Conservation (phyloP, 2,329 filamentous ascomycete species). For the Aureobasidium musti region DNA sequence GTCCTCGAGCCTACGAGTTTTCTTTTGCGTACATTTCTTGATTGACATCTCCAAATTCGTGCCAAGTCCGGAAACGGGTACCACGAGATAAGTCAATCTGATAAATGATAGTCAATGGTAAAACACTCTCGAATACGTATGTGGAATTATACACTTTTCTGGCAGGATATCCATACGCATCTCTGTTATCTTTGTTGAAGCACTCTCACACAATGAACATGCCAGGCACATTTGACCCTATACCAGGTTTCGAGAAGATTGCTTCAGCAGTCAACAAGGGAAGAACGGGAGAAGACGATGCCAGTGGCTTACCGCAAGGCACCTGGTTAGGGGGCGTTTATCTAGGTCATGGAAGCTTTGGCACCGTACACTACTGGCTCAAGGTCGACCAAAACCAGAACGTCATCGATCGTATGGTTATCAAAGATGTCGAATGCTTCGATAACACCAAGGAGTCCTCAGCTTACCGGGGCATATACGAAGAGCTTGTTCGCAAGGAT, state of each 20-base stretch:
- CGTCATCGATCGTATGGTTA: conserved; percentile 1
- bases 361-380: not conserved
- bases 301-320: not conserved
- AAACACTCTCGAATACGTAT: no score
- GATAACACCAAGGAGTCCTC: not conserved
- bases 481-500: not conserved
- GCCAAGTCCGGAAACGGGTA: not conserved
- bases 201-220: no score
- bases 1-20: not conserved
- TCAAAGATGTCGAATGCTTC: not conserved
- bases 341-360: not conserved
- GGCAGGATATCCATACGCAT: not conserved
- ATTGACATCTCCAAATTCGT: not conserved
- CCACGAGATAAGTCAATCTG: no score
- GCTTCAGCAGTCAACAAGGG: not conserved
- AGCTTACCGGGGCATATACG: not conserved
- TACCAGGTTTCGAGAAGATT: no score
- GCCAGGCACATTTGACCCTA: no score
- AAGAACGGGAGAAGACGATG: not conserved
- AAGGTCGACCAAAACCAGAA: not conserved
- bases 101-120: no score
- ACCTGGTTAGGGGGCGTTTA: not conserved
- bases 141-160: no score
- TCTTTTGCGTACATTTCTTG: not conserved
- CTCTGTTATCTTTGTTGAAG: not conserved